Conservation (phyloP, 345 rosid genomes). For the Eucalyptus coolabah region DNA sequence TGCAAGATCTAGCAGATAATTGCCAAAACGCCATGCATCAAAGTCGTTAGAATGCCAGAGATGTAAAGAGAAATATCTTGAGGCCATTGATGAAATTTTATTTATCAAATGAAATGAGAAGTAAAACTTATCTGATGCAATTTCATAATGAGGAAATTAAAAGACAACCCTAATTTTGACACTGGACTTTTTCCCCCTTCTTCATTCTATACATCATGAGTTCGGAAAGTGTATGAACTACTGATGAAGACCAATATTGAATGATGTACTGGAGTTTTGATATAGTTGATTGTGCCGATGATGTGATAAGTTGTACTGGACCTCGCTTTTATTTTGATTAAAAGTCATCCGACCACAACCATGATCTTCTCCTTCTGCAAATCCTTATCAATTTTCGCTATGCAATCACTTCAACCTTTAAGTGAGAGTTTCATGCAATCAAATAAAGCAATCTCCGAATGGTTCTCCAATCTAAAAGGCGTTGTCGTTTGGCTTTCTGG, state of each 20-base stretch:
- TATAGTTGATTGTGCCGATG: neutral
- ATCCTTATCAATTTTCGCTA: neutral
- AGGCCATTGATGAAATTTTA: neutral
- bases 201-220: neutral
- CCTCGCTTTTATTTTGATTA: neutral
- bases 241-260: neutral
- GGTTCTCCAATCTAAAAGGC: neutral
- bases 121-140: neutral
- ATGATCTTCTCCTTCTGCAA: neutral
- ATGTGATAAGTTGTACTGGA: neutral
- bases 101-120: neutral
- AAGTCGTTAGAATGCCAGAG: neutral
- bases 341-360: neutral
- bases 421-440: neutral
- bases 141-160: neutral
- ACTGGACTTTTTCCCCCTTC: neutral
- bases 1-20: conserved; percentile 5
- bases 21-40: neutral
- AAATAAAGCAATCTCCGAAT: neutral
- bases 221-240: neutral
- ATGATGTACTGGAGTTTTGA: neutral
- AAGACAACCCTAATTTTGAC: neutral
- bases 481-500: conserved; percentile 1
- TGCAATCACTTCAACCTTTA: neutral
- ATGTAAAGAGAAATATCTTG: neutral